Evolutionary conservation across 441 rosid species (phyloP).

Genomic region (California macrophylla): DNA sequence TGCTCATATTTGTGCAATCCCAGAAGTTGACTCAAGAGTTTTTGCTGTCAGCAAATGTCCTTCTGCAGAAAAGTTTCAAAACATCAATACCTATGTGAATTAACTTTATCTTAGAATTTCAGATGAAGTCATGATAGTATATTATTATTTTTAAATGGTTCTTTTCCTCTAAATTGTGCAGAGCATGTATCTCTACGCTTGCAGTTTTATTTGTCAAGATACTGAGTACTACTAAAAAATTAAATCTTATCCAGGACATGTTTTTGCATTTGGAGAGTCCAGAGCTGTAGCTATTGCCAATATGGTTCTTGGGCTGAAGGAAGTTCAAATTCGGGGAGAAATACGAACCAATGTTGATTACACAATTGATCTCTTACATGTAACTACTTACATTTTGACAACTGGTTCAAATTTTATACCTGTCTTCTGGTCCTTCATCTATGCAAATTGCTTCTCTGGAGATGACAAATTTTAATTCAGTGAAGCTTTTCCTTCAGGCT

Average conservation of each 20-base stretch:
- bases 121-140: not conserved
- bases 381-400: conserved; percentile 29
- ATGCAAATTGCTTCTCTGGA: conserved; percentile 7
- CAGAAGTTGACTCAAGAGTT: no score
- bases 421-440: not conserved
- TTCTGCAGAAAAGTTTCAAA: not conserved
- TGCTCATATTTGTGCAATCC: no score
- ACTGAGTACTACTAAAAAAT: conserved; percentile 18
- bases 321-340: conserved; percentile 99
- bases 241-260: conserved; percentile 56
- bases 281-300: conserved; percentile 97
- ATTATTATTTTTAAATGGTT: no score
- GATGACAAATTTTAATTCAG: conserved; percentile 15
- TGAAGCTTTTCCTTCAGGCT: conserved; percentile 47
- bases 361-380: conserved; percentile 93
- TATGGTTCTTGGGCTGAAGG: conserved; percentile 99
- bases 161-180: not conserved
- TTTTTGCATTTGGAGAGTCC: conserved; percentile 97
- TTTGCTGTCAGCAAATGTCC: not conserved
- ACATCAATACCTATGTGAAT: not conserved
- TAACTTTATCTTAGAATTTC: not conserved
- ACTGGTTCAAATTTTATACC: conserved; percentile 8
- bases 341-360: conserved; percentile 96
- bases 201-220: conserved; percentile 3
- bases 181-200: conserved; percentile 1